phyloP scores from a whole-genome alignment of 805 yeast genomes.

The Sugiyamaella americana region DNA sequence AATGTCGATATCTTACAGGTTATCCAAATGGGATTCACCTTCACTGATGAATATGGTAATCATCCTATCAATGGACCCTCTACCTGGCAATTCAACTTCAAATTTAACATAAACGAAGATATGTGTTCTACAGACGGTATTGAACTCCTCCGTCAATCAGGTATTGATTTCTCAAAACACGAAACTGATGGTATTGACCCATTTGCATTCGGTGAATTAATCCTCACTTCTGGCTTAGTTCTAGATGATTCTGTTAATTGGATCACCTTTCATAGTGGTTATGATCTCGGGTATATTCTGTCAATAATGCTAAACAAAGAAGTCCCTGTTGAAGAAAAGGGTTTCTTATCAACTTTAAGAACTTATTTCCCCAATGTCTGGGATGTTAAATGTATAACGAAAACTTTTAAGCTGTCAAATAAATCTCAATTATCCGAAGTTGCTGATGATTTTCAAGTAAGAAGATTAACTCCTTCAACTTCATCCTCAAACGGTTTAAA shows the following conservation, averaged over 20 bases:
- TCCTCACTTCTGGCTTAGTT: slow-evolving; percentile 81
- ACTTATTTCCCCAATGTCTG: slow-evolving; percentile 74
- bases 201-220: slow-evolving; percentile 72
- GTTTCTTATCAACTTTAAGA: slow-evolving; percentile 63
- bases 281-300: slow-evolving; percentile 85
- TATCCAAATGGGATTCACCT: slow-evolving; percentile 77
- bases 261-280: slow-evolving; percentile 91
- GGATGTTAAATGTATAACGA: slow-evolving; percentile 60
- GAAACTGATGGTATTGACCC: slow-evolving; percentile 71
- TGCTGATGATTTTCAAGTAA: slow-evolving; percentile 40
- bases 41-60: slow-evolving; percentile 63
- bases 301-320: slow-evolving; percentile 66
- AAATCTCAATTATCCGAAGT: slow-evolving; percentile 33
- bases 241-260: slow-evolving; percentile 68
- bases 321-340: slow-evolving; percentile 77
- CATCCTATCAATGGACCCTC: slow-evolving; percentile 61
- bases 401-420: slow-evolving; percentile 31
- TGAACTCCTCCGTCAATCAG: slow-evolving; percentile 71
- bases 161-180: slow-evolving; percentile 73
- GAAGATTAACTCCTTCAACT: slow-evolving; percentile 13
- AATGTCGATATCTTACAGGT: slow-evolving; percentile 83
- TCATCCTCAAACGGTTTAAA: slow-evolving; percentile 27
- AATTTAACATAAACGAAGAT: slow-evolving; percentile 63
- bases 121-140: slow-evolving; percentile 87
- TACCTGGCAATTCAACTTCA: slow-evolving; percentile 96